Conservation (phyloP, 768 basidiomycete genomes). For the Lactarius sanguifluus region DNA sequence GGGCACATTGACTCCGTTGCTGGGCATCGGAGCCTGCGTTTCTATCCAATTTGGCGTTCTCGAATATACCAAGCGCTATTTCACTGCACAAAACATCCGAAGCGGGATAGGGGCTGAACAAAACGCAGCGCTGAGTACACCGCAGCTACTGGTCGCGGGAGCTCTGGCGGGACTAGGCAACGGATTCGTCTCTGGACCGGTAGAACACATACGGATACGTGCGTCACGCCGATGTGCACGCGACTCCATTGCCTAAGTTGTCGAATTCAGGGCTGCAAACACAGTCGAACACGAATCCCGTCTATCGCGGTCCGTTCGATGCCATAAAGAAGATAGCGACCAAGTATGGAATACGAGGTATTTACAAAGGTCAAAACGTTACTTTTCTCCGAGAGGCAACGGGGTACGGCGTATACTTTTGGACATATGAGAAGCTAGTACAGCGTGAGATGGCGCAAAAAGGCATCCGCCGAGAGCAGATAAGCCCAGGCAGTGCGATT, state of each 20-base stretch:
- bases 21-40: conserved; percentile 92
- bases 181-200: conserved; percentile 90
- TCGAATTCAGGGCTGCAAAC: conserved; percentile 77
- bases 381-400: conserved; percentile 82
- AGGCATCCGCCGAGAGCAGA: conserved; percentile 70
- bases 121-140: conserved; percentile 56
- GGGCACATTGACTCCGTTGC: conserved; percentile 87
- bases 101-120: conserved; percentile 61
- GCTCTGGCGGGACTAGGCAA: conserved; percentile 87
- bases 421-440: conserved; percentile 89
- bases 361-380: conserved; percentile 91
- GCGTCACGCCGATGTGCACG: conserved; percentile 35
- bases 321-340: conserved; percentile 83
- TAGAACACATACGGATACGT: conserved; percentile 98
- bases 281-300: conserved; percentile 73
- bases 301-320: conserved; percentile 83
- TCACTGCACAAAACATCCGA: conserved; percentile 59
- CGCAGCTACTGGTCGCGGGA: conserved; percentile 75
- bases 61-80: conserved; percentile 81
- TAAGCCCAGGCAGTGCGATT: conserved; percentile 74
- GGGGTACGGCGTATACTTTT: conserved; percentile 88
- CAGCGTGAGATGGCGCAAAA: conserved; percentile 80
- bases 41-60: conserved; percentile 95
- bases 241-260: conserved; percentile 6
- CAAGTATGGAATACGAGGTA: conserved; percentile 72